A percentile compares a stretch with the other conserved stretches of the same genome.
These are phyloP conservation scores for Lichtheimia ornata DNA, from an alignment of 371 early-diverging fungal genomes.

Conservation along the genomic window DNA sequence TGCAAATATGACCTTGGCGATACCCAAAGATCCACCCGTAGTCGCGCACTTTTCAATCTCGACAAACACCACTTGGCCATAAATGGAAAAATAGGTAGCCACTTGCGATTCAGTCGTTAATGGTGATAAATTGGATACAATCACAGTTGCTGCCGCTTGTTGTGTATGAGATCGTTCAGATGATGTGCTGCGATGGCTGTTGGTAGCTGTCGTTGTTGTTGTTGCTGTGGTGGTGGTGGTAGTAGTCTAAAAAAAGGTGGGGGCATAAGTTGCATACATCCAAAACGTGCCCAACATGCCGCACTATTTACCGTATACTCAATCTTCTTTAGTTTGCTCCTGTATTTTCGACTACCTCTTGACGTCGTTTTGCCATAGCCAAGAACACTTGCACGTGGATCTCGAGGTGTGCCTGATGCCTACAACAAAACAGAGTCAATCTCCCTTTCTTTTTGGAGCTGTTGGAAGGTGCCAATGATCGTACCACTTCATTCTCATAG, in stretches of 20 bases:
- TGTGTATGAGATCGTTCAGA: not conserved
- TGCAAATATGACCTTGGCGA: constrained; percentile 56
- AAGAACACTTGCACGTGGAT: constrained; percentile 40
- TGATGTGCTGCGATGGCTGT: not conserved
- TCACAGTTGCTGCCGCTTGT: constrained; percentile 33
- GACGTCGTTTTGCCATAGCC: constrained; percentile 34
- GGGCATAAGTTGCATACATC: not conserved
- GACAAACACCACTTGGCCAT: constrained; percentile 53
- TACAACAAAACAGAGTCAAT: constrained; percentile 3
- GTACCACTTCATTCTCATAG: constrained; percentile 33
- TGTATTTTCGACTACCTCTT: constrained; percentile 25
- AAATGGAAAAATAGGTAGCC: constrained; percentile 53
- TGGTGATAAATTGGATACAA: constrained; percentile 43
- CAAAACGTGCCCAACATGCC: not conserved
- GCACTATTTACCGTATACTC: constrained; percentile 29
- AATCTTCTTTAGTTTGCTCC: constrained; percentile 21
- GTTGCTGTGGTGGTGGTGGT: not conserved
- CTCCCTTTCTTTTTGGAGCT: not conserved
- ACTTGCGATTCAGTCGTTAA: constrained; percentile 47
- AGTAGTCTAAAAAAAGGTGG: not conserved
- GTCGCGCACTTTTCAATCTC: constrained; percentile 54
- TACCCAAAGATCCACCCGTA: constrained; percentile 57
- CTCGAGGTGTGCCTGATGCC: constrained; percentile 25
- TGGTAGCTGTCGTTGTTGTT: not conserved
- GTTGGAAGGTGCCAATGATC: not conserved